Base-by-base conservation (phyloP, 1,284 basidiomycete species). In the Marasmius tenuissimus region DNA sequence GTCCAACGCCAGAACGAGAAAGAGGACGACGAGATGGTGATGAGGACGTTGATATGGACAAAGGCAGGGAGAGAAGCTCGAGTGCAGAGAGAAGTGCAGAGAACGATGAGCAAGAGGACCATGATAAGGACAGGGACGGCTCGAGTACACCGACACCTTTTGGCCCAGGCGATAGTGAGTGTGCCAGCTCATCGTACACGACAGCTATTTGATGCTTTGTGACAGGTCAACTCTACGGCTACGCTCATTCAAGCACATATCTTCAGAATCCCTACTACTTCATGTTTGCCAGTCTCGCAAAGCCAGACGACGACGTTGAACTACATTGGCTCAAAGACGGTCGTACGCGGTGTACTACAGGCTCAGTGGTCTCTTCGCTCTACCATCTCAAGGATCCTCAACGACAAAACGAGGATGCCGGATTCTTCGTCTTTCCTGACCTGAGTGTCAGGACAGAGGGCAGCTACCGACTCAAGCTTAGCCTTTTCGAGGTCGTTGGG, bases 371-470 rank as follows among this genome's bases (percentile, higher is more conserved):
- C 1, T 95, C 93, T 0, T 93, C 91, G 5, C 79, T 98, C n/a
- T 98, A 97, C 73, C 95, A 97, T 70, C 82, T 98, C 62, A 96
- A 96, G 73, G 97, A 98, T 71, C 86, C 93, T 11, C 93, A 95
- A 69, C 86, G 92, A 69, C 85, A 84, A 63, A 89, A 89, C 63
- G 82, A 86, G 70, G 78, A 78, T 75, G 33, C 37, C 14, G 94
- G 93, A 0, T 95, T 96, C 77, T 96, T 96, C 69, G 93, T 96
- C 18, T 94, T 94, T 69, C 92, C 93, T 2, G 92, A 95, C 73
- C 80, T 96, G 37, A 91, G 88, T 61, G 93, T 95, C 10, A 81
- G 95, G 61, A 94, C 94, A 12, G 96, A 98, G 73, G 97, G 96
- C 1, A 88, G 81, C 64, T 87, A 87, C 62, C 83, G 94, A 18